phyloP scores from a whole-genome alignment of 169 alveolate genomes.

The Eimeria sp. region DNA sequence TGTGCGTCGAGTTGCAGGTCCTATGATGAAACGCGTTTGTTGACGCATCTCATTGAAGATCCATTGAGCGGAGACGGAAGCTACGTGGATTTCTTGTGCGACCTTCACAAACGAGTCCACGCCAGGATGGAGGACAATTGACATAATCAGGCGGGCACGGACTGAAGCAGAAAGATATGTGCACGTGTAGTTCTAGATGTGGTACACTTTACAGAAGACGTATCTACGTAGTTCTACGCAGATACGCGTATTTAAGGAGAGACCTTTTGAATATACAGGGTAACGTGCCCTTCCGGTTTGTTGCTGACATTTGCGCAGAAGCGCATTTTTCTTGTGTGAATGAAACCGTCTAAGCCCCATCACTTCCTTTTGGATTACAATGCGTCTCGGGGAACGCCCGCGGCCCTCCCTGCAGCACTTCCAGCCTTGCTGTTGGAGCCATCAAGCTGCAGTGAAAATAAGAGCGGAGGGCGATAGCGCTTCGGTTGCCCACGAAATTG shows the following conservation, averaged over 20 bases:
- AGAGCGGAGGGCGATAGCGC: not conserved
- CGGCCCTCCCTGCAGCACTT: not conserved
- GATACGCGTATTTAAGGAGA: not conserved
- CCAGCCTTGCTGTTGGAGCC: not conserved
- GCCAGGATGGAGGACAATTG: conserved; percentile 74
- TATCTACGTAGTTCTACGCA: not conserved
- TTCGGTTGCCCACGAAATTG: not conserved
- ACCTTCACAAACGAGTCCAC: conserved; percentile 78
- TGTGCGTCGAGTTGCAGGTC: conserved; percentile 53
- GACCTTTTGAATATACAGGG: not conserved
- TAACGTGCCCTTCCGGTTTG: not conserved
- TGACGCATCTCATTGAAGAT: conserved; percentile 79
- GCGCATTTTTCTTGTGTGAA: conserved; percentile 1
- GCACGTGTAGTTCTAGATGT: not conserved
- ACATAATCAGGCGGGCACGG: not conserved
- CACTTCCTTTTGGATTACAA: not conserved
- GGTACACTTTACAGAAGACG: conserved; percentile 2
- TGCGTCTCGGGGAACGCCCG: not conserved
- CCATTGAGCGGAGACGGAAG: conserved; percentile 79
- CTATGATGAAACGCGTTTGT: conserved; percentile 72
- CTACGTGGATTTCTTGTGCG: conserved; percentile 81
- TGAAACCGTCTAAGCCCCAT: not conserved
- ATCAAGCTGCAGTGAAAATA: not conserved
- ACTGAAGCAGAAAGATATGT: not conserved
- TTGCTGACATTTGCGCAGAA: conserved; percentile 6